phyloP scores from a whole-genome alignment of 192 early-diverging fungal species.

The Funneliformis geosporum region DNA sequence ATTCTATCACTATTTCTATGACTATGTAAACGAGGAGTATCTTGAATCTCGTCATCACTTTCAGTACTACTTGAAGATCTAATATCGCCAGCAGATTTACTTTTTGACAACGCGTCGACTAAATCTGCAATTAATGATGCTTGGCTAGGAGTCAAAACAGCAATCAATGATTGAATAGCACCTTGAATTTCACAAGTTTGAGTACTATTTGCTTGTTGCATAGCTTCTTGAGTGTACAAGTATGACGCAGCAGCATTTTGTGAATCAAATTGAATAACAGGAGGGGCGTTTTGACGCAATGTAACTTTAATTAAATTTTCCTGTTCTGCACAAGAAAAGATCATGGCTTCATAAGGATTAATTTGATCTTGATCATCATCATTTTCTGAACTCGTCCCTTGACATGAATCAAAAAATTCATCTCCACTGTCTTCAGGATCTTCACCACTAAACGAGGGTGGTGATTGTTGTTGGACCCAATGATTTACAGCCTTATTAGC shows the following conservation, averaged over 20 bases:
- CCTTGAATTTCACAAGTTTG: conserved; percentile 23
- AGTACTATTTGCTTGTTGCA: conserved; percentile 27
- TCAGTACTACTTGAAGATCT: conserved; percentile 2
- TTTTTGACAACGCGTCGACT: conserved; percentile 12
- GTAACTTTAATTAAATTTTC: conserved; percentile 51
- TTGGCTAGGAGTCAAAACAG: conserved; percentile 43
- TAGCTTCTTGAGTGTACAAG: conserved; percentile 28
- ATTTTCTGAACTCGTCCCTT: not conserved
- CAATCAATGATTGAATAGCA: conserved; percentile 15
- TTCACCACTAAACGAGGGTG: not conserved
- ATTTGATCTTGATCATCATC: not conserved
- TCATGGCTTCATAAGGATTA: conserved; percentile 42
- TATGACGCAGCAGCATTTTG: conserved; percentile 22
- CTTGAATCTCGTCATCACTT: no score
- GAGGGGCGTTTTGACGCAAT: conserved; percentile 37
- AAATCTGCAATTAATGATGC: conserved; percentile 48
- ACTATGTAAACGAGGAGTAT: no score
- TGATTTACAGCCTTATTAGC: no score
- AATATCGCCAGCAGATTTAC: not conserved
- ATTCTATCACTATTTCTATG: no score
- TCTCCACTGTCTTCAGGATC: conserved; percentile 37
- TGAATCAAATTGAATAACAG: conserved; percentile 28
- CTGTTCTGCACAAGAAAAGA: conserved; percentile 51
- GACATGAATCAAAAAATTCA: conserved; percentile 41
- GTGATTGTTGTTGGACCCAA: not conserved